Evolutionary conservation across 176 grass and related monocot genomes (phyloP), one percentile per base, ranked within the genome.

Genomic region (Hyparrhenia diplandra): DNA sequence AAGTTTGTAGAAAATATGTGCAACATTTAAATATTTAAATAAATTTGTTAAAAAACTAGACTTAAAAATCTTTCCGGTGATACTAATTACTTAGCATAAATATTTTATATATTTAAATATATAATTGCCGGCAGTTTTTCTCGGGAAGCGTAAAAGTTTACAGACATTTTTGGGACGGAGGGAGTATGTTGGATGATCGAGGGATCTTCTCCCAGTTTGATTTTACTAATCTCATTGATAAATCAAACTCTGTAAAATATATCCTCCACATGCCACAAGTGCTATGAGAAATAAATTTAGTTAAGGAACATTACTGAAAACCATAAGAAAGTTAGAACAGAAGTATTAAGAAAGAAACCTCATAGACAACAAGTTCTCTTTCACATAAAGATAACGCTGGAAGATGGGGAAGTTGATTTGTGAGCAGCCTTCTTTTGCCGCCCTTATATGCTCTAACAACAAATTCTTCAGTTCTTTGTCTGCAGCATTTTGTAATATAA

Each of bases 401-500:
- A 95, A 98, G 76, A 81, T 84, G 24, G 87, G 30, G 57, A 68
- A 75, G 90, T 91, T 81, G 95, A 98, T 82, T 95, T 98, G 78
- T 98, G 95, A 79, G 32, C 70, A 74, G 86, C 95, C 81, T 95
- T 98, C 84, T 95, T 95, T 87, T 95, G 45, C 95, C 88, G 9
- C 84, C 95, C 82, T 86, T 93, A 59, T 95, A 98, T 60, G 95
- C 92, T 91, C 95, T 91, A 85, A 91, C 84, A 74, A 98, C 92
- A 88, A 98, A 98, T 73, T 95, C 95, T 93, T 98, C 95, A 32
- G 66, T 98, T 89, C 95, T 95, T 86, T 98, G 92, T 63, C 95
- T 95, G 84, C 35, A 88, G 77, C 12, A 82, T 58, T 67, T 73
- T 83, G 58, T 49, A 75, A 86, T 67, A 83, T 75, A 88, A 73